phyloP scores from a whole-genome alignment of 192 early-diverging fungal species.

The Thoreauomyces humboldtii region DNA sequence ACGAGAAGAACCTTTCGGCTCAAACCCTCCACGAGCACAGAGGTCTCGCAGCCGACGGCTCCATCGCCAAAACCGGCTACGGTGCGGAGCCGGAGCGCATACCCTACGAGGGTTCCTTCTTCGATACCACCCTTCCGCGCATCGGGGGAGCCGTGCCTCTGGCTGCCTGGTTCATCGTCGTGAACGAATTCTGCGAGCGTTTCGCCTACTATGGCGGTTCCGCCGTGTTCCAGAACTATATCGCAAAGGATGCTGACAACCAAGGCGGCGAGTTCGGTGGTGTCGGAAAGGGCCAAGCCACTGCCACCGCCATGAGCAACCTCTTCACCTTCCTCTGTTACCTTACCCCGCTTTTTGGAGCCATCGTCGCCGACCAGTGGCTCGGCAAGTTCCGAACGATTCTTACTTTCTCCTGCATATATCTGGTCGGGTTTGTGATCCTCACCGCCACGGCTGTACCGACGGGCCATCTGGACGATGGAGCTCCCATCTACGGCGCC shows the following conservation, averaged over 20 bases:
- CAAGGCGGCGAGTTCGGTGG: not conserved
- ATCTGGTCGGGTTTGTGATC: slow-evolving; percentile 46
- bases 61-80: no score
- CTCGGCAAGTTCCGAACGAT: slow-evolving; percentile 56
- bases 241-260: not conserved
- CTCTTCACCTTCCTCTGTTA: slow-evolving; percentile 43
- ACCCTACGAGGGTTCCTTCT: not conserved
- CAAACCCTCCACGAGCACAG: no score
- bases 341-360: slow-evolving; percentile 53
- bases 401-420: slow-evolving; percentile 30
- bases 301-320: slow-evolving; percentile 18
- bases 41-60: no score
- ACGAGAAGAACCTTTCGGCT: no score
- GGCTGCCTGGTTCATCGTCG: slow-evolving; percentile 18
- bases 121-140: slow-evolving; percentile 6
- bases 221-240: slow-evolving; percentile 18
- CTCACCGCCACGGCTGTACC: slow-evolving; percentile 17
- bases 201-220: slow-evolving; percentile 53
- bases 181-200: slow-evolving; percentile 42
- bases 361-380: slow-evolving; percentile 54
- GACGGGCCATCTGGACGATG: not conserved
- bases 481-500: not conserved
- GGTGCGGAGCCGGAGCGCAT: no score
- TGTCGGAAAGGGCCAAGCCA: not conserved
- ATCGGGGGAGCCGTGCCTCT: slow-evolving; percentile 13